A percentile compares a stretch with the other conserved stretches of the same genome.
Evolutionary conservation across 495 filamentous ascomycete species (phyloP).

Genomic region (Hypoxylon lienhwacheense): DNA sequence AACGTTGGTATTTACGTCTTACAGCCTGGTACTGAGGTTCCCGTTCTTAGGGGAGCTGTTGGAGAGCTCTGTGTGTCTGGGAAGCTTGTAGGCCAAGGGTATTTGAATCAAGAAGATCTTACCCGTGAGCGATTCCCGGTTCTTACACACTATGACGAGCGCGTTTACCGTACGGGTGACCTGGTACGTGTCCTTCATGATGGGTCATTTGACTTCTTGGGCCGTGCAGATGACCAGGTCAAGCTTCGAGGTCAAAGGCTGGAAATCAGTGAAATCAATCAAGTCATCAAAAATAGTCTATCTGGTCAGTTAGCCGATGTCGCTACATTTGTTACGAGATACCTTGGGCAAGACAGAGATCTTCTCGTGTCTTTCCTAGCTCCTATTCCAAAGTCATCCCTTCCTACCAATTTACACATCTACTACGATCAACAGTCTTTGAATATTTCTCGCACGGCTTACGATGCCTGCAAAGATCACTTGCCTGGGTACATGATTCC

Average conservation of each 20-base stretch:
- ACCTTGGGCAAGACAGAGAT: conserved; percentile 64
- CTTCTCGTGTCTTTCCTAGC: conserved; percentile 72
- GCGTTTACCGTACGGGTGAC: conserved; percentile 79
- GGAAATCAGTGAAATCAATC: conserved; percentile 77
- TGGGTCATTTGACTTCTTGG: conserved; percentile 70
- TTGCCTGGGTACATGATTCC: conserved; percentile 79
- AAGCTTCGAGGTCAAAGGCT: conserved; percentile 79
- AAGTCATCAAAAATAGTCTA: conserved; percentile 57
- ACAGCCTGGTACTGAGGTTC: conserved; percentile 63
- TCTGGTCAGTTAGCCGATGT: conserved; percentile 54
- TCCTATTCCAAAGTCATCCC: conserved; percentile 2
- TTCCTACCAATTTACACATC: conserved; percentile 33
- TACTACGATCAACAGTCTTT: conserved; percentile 30
- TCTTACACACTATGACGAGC: conserved; percentile 50
- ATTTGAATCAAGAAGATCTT: conserved; percentile 74
- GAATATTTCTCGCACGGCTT: conserved; percentile 38
- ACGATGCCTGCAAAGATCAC: conserved; percentile 57
- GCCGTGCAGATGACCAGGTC: conserved; percentile 76
- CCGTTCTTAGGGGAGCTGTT: conserved; percentile 74
- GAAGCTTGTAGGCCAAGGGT: conserved; percentile 83
- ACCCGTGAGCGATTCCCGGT: conserved; percentile 65
- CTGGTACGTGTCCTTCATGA: conserved; percentile 72
- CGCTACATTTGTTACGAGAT: conserved; percentile 65
- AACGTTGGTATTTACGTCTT: conserved; percentile 84
- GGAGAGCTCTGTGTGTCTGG: conserved; percentile 89